Conservation (phyloP, 176 grass and related monocot genomes). For the Avena sativa region DNA sequence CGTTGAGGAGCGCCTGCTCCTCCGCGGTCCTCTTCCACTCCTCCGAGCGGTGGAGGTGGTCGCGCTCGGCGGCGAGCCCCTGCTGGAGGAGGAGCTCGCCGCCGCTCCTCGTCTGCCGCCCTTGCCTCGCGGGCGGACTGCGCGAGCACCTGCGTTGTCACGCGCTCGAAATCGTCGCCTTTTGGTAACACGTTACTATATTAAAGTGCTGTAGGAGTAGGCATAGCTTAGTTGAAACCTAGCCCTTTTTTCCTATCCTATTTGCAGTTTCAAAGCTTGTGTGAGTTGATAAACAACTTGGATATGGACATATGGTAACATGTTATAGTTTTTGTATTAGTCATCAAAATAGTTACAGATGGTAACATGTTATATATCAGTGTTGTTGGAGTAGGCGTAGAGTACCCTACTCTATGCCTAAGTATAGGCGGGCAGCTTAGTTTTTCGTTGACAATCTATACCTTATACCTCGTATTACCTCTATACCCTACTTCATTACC, state of each 20-base stretch:
- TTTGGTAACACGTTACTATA: not conserved
- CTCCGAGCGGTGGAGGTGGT: too few relatives aligned
- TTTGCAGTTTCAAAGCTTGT: not conserved
- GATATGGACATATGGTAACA: not conserved
- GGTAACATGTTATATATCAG: not conserved
- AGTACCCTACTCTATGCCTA: constrained; percentile 1
- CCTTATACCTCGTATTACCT: too few relatives aligned
- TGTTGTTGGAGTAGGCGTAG: not conserved
- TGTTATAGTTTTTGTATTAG: not conserved
- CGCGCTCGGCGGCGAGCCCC: too few relatives aligned
- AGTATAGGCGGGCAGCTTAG: not conserved
- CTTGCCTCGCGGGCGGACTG: too few relatives aligned
- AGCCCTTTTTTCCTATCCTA: not conserved
- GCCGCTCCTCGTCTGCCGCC: too few relatives aligned
- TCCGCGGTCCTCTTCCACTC: too few relatives aligned
- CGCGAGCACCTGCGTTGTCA: too few relatives aligned
- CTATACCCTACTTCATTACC: too few relatives aligned
- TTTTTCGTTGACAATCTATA: not conserved
- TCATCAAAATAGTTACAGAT: not conserved
- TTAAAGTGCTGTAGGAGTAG: constrained; percentile 6
- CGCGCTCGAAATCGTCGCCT: not conserved
- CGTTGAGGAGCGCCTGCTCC: too few relatives aligned
- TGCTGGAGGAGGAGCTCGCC: too few relatives aligned
- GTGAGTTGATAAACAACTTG: not conserved
- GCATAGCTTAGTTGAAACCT: not conserved